Conservation (phyloP, 495 filamentous ascomycete species). For the Trichoderma reesei region DNA sequence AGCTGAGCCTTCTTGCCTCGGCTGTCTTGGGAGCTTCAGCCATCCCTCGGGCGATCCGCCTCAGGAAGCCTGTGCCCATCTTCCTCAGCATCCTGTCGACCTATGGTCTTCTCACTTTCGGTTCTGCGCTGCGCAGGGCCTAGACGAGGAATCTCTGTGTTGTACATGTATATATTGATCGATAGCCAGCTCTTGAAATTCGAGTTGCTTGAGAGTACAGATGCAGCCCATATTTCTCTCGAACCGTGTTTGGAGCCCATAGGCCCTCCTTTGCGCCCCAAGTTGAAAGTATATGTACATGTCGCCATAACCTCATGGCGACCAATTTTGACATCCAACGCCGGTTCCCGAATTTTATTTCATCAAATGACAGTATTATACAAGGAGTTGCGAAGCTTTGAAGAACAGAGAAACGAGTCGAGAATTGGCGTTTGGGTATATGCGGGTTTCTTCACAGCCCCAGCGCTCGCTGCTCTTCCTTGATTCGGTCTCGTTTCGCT, state of each 20-base stretch:
- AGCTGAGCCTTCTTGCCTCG: constrained; percentile 69
- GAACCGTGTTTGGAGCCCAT: neutral
- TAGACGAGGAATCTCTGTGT: neutral
- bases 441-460: neutral
- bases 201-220: neutral
- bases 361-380: neutral
- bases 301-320: neutral
- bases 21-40: constrained; percentile 70
- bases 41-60: constrained; percentile 73
- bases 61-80: constrained; percentile 66
- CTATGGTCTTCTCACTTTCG: constrained; percentile 51
- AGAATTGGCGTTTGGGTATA: neutral
- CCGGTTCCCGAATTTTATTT: neutral
- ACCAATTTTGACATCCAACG: neutral
- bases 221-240: neutral
- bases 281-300: neutral
- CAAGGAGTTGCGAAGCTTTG: neutral
- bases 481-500: constrained; percentile 55
- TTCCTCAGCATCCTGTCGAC: constrained; percentile 56
- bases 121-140: constrained; percentile 37
- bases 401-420: neutral
- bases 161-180: constrained; percentile 3
- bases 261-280: neutral
- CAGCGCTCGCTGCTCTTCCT: constrained; percentile 16
- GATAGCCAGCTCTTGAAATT: neutral